Evolutionary conservation across 2,329 filamentous ascomycete genomes (phyloP).

Genomic region (Pseudopithomyces chartarum): DNA sequence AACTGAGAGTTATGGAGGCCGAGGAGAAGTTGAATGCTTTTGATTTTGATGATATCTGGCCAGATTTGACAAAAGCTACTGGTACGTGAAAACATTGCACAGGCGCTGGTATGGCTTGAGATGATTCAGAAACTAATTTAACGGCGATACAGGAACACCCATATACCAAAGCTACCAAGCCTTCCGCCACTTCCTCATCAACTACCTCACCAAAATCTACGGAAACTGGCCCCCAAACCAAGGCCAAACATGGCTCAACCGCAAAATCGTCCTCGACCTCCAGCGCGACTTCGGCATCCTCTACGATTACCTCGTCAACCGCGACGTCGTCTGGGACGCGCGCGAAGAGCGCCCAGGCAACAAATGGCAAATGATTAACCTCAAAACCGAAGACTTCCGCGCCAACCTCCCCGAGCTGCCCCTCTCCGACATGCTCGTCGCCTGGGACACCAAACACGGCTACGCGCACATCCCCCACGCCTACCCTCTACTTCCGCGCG

Average conservation of each 20-base stretch:
- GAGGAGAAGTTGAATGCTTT: conserved; percentile 67
- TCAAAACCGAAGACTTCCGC: conserved; percentile 40
- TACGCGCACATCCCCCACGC: conserved; percentile 62
- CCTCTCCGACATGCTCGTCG: conserved; percentile 68
- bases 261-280: conserved; percentile 61
- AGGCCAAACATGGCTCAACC: conserved; percentile 61
- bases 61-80: conserved; percentile 36
- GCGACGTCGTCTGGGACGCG: conserved; percentile 68
- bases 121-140: neutral
- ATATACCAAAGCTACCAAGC: conserved; percentile 63
- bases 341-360: conserved; percentile 64
- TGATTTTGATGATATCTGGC: conserved; percentile 66
- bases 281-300: conserved; percentile 70
- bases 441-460: conserved; percentile 66
- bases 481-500: conserved; percentile 65
- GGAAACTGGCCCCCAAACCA: conserved; percentile 65
- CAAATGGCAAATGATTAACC: conserved; percentile 66
- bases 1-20: conserved; percentile 65
- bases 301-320: conserved; percentile 73
- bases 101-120: neutral
- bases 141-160: conserved; percentile 26
- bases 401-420: conserved; percentile 59
- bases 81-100: neutral
- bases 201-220: conserved; percentile 62
- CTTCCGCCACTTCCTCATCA: conserved; percentile 64